Percentiles rank a stretch among this genome's conserved stretches.
These are phyloP conservation scores for Kuraishia capsulata DNA, from an alignment of 805 yeast genomes.

Conservation along the genomic window DNA sequence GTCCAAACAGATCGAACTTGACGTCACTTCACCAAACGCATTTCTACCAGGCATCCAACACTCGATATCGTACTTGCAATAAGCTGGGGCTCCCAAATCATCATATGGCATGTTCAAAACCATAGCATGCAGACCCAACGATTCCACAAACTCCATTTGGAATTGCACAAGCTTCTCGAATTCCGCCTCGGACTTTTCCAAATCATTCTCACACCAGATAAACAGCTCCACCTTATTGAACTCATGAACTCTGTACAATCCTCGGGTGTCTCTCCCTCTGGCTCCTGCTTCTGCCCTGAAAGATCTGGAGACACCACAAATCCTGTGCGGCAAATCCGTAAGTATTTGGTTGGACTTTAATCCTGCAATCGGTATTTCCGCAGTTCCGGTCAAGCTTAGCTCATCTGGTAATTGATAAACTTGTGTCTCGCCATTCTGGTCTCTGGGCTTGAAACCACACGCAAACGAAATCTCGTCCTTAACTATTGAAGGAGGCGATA, in stretches of 20 bases:
- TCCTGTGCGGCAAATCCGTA: slow-evolving; percentile 40
- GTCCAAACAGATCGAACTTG: slow-evolving; percentile 88
- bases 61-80: slow-evolving; percentile 85
- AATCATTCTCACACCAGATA: slow-evolving; percentile 46
- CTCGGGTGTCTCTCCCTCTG: slow-evolving; percentile 85
- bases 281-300: slow-evolving; percentile 98
- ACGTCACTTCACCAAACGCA: slow-evolving; percentile 70
- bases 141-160: slow-evolving; percentile 55
- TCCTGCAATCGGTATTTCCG: slow-evolving; percentile 91
- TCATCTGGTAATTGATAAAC: slow-evolving; percentile 52
- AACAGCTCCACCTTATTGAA: slow-evolving; percentile 92
- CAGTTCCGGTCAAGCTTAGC: slow-evolving; percentile 81
- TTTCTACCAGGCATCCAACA: slow-evolving; percentile 99
- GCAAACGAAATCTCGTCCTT: slow-evolving; percentile 69
- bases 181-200: slow-evolving; percentile 29
- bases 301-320: slow-evolving; percentile 78
- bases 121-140: slow-evolving; percentile 71
- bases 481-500: slow-evolving; percentile 81
- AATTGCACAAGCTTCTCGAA: slow-evolving; percentile 52
- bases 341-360: slow-evolving; percentile 32
- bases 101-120: slow-evolving; percentile 83
- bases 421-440: slow-evolving; percentile 78
- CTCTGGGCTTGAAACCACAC: slow-evolving; percentile 94
- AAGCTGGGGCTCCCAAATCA: slow-evolving; percentile 92
- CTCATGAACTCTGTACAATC: slow-evolving; percentile 91